Conservation (phyloP, 495 filamentous ascomycete species). For the Podospora fimiseda region DNA sequence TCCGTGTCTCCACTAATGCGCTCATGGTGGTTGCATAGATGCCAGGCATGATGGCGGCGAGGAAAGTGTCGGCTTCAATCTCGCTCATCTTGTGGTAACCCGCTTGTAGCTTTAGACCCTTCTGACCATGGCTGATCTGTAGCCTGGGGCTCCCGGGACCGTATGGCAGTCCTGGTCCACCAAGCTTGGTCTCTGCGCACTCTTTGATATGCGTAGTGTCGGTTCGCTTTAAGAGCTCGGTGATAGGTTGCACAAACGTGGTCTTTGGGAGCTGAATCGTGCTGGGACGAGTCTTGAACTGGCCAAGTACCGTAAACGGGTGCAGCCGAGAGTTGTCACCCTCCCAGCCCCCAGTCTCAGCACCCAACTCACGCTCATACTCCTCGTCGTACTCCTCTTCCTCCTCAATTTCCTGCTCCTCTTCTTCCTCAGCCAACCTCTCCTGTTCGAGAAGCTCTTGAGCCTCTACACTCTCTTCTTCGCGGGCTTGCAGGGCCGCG, state of each 20-base stretch:
- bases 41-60: conserved; percentile 73
- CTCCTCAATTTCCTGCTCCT: conserved; percentile 32
- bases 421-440: conserved; percentile 32
- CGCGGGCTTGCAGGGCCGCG: conserved; percentile 34
- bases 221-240: conserved; percentile 55
- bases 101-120: conserved; percentile 62
- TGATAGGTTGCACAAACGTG: conserved; percentile 61
- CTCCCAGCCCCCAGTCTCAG: conserved; percentile 21
- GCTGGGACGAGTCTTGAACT: conserved; percentile 58
- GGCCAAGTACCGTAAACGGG: conserved; percentile 55
- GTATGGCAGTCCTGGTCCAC: conserved; percentile 65
- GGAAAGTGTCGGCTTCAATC: conserved; percentile 80
- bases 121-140: conserved; percentile 49
- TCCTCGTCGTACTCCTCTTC: conserved; percentile 36
- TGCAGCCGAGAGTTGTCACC: conserved; percentile 45
- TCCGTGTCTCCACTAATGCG: conserved; percentile 73
- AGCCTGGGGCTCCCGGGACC: conserved; percentile 45
- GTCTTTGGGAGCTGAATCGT: conserved; percentile 65
- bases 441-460: background rate
- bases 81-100: conserved; percentile 66
- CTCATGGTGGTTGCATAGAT: conserved; percentile 70
- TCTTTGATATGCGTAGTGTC: conserved; percentile 67
- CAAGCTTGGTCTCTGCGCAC: conserved; percentile 62
- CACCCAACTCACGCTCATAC: conserved; percentile 33
- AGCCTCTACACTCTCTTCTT: background rate